Evolutionary conservation across 1,139 yeast genomes (phyloP).

Genomic region (Hansenula sp.): DNA sequence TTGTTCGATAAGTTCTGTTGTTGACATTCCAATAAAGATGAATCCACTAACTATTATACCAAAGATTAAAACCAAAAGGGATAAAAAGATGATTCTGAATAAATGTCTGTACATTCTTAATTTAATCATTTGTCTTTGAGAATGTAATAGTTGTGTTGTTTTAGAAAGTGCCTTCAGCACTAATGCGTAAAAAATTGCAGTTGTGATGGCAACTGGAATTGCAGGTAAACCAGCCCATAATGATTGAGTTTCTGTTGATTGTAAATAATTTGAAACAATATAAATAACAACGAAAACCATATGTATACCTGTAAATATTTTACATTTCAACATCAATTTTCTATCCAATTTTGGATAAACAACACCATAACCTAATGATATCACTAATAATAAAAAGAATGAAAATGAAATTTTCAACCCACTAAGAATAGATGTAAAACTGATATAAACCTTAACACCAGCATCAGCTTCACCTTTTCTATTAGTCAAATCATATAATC

Average conservation of each 20-base stretch:
- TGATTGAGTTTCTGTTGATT: conserved; percentile 39
- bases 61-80: conserved; percentile 51
- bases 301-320: conserved; percentile 69
- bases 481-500: conserved; percentile 82
- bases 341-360: conserved; percentile 81
- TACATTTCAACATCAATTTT: conserved; percentile 73
- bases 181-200: conserved; percentile 70
- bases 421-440: conserved; percentile 71
- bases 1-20: conserved; percentile 73
- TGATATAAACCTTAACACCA: conserved; percentile 71
- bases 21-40: conserved; percentile 67
- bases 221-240: conserved; percentile 38
- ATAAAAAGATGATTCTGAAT: conserved; percentile 67
- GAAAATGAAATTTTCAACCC: conserved; percentile 84
- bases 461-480: conserved; percentile 46
- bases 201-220: conserved; percentile 67
- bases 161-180: conserved; percentile 68
- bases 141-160: conserved; percentile 69
- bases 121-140: conserved; percentile 90
- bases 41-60: conserved; percentile 73
- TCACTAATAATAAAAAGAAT: conserved; percentile 79
- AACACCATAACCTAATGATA: conserved; percentile 91
- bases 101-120: conserved; percentile 79
- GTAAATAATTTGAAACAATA: conserved; percentile 63
- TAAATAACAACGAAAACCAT: conserved; percentile 65